Conservation (phyloP, 495 filamentous ascomycete species). For the Penicillium angulare region DNA sequence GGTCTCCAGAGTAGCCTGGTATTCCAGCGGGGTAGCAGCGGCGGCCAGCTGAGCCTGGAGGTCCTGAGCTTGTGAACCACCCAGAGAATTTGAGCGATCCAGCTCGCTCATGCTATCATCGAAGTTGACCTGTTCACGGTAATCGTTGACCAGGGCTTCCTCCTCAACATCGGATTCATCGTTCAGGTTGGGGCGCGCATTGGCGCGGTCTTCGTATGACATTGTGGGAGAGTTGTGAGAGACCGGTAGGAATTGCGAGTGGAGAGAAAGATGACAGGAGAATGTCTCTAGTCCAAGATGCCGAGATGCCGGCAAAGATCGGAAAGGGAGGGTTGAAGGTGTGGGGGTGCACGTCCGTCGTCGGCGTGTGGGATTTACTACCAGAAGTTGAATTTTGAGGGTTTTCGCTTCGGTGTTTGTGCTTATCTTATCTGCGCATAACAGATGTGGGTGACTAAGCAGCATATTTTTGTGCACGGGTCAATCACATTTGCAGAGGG, state of each 20-base stretch:
- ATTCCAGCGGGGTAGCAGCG: slow-evolving; percentile 92
- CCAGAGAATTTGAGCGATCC: slow-evolving; percentile 58
- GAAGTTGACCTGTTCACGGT: slow-evolving; percentile 90
- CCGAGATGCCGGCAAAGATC: slow-evolving; percentile 24
- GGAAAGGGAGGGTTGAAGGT: slow-evolving; percentile 21
- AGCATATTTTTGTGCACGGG: not conserved
- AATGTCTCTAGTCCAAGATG: slow-evolving; percentile 15
- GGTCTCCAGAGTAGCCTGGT: slow-evolving; percentile 86
- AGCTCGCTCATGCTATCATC: slow-evolving; percentile 80
- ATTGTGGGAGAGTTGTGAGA: slow-evolving; percentile 25
- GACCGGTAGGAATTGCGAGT: slow-evolving; percentile 8
- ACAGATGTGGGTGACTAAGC: slow-evolving; percentile 34
- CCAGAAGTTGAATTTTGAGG: slow-evolving; percentile 51
- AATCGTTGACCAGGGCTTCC: slow-evolving; percentile 90
- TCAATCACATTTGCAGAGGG: not conserved
- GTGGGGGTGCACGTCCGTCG: slow-evolving; percentile 35
- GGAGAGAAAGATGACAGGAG: slow-evolving; percentile 8
- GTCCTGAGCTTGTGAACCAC: slow-evolving; percentile 61
- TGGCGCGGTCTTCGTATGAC: slow-evolving; percentile 53
- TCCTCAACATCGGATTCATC: slow-evolving; percentile 92
- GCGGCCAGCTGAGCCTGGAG: slow-evolving; percentile 86
- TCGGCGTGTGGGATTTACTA: slow-evolving; percentile 47
- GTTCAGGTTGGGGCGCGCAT: slow-evolving; percentile 54
- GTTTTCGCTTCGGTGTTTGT: slow-evolving; percentile 51
- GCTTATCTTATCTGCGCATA: slow-evolving; percentile 52